Base-by-base conservation (phyloP, 2,329 filamentous ascomycete genomes). In the Penicillium freii region DNA sequence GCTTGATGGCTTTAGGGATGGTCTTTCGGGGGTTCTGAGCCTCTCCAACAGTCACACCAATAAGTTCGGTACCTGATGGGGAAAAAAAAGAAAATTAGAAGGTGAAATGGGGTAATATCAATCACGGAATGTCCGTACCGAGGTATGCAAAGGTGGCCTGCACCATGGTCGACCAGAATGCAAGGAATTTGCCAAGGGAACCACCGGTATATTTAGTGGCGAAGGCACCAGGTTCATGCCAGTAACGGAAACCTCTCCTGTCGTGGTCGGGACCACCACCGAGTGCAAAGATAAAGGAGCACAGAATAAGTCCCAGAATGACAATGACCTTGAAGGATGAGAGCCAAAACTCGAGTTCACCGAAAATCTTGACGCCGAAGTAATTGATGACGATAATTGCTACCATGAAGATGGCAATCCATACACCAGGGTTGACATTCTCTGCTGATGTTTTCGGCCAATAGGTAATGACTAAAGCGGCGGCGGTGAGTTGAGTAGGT, bases 271-370 rank as follows among this genome's bases (percentile, higher is more conserved):
- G 90, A 64, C 92, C 92, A 3, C 88, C 90, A 5, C 90, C 90
- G 0, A 92, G 77, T 85, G 92, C 92, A 59, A 87, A 85, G 59
- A 94, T 80, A 66, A 94, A 89, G 7, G 90, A 92, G 75, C 89
- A 91, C 60, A 84, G 62, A 62, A 91, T 81, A 31, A 91, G 78
- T 1, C 82, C 85, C 23, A 91, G 71, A 56, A 89, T 87, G 44
- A 91, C 78, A 4, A 90, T 62, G 3, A 89, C 81, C 69, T 90
- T 90, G 55, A 85, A 85, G 5, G 56, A 51, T 13, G 62, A 58
- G 10, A 87, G 71, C 64, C 64, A 67, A n/a, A 67, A 67, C 27
- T 67, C 89, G 0, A 84, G 81, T 72, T 90, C 87, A 40, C 87
- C 87, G 56, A 88, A 90, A 76, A 80, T 87, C 59, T 84, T 80